phyloP scores from a whole-genome alignment of 129 eudicot genomes.

The Tagetes patula region DNA sequence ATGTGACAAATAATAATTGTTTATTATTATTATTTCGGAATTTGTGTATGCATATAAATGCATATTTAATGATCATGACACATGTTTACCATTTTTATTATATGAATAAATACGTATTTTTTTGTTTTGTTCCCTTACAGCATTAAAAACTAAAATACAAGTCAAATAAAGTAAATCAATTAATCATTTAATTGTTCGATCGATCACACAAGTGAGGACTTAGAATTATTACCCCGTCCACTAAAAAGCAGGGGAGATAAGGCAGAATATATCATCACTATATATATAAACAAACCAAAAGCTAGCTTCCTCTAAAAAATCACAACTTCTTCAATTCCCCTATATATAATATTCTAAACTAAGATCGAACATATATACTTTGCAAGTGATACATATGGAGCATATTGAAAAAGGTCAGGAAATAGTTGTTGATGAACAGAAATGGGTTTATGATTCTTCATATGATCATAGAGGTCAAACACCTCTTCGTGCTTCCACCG shows the following conservation, averaged over 20 bases:
- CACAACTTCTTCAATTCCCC: conserved; percentile 26
- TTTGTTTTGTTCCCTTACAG: not conserved
- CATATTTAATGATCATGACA: not conserved
- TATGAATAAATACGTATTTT: not conserved
- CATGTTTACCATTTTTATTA: not conserved
- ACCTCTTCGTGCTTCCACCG: conserved; percentile 75
- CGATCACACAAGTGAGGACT: conserved; percentile 13
- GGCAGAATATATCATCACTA: conserved; percentile 35
- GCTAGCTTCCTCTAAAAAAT: conserved; percentile 38
- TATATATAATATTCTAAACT: conserved; percentile 16
- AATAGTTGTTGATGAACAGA: conserved; percentile 46
- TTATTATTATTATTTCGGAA: too few relatives aligned
- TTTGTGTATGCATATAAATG: too few relatives aligned
- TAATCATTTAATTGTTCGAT: not conserved
- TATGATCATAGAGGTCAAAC: conserved; percentile 66
- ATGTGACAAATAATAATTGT: not conserved
- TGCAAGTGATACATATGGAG: conserved; percentile 42
- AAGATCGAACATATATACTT: conserved; percentile 14
- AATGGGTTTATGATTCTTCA: conserved; percentile 75
- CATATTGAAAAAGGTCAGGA: conserved; percentile 43
- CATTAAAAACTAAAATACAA: not conserved
- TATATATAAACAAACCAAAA: conserved; percentile 50
- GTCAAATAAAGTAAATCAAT: not conserved
- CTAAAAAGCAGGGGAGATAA: conserved; percentile 25
- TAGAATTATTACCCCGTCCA: conserved; percentile 30